phyloP scores from a whole-genome alignment of 345 rosid genomes.

The Rhodamnia argentea region DNA sequence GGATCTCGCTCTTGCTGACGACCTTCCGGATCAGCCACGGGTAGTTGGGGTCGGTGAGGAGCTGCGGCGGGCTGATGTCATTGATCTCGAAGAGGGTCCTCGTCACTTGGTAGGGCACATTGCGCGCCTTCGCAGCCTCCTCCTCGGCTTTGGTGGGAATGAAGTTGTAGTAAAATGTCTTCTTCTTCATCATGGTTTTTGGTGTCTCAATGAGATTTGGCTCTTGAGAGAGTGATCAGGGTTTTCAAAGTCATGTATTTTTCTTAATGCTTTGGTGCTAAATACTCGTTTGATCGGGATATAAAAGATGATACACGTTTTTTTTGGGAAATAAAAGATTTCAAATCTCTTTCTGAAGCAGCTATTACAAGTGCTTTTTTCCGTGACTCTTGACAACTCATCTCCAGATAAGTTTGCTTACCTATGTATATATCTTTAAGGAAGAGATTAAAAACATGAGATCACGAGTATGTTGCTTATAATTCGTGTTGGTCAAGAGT shows the following conservation, averaged over 20 bases:
- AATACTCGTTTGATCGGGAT: background rate
- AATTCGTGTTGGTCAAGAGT: background rate
- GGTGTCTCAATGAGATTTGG: background rate
- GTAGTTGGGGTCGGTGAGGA: background rate
- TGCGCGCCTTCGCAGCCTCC: constrained; percentile 8
- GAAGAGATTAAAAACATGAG: background rate
- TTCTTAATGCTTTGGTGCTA: background rate
- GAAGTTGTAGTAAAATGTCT: constrained; percentile 16
- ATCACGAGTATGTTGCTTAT: background rate
- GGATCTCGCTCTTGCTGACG: constrained; percentile 5
- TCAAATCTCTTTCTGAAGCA: background rate
- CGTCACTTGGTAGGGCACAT: background rate
- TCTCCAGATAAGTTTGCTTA: background rate
- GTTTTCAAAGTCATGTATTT: background rate
- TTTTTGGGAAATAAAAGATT: background rate
- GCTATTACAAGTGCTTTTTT: background rate
- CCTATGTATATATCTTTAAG: background rate
- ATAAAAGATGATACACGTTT: background rate
- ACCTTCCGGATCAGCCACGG: constrained; percentile 23
- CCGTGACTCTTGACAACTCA: background rate
- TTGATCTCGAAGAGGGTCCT: constrained; percentile 15
- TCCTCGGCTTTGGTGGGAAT: constrained; percentile 21
- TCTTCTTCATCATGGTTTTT: constrained; percentile 3
- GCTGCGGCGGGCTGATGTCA: background rate
- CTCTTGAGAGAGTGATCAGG: background rate